Evolutionary conservation across 106 monocot species (phyloP), one percentile per base, ranked within the genome.

Genomic region (Dendrobium chrysotoxum): DNA sequence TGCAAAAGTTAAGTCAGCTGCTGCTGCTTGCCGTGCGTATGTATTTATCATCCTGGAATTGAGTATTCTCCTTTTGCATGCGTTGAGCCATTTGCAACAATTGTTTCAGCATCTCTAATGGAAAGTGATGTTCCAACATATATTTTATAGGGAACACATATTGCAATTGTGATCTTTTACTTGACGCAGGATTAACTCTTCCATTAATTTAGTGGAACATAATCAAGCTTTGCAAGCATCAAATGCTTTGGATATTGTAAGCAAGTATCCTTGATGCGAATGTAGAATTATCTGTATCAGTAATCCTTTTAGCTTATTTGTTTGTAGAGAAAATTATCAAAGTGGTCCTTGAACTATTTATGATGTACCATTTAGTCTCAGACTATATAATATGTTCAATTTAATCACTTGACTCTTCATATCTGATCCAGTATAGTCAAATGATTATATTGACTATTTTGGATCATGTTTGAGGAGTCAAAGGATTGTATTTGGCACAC

Each of bases 1-100:
- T 73, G 78, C 85, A 61, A 99, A 99, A 85, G 99, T 99, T 46
- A 87, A 91, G 68, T 99, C 99, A 75, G 99, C 99, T 41, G 91
- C 93, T 86, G 90, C 86, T 86, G 67, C 93, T 73, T 99, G 99
- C 58, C 95, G 77, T 79, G 89, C 91, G 95, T 99, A 95, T 80
- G 99, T 82, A 75, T 75, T 78, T 76, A 25, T 47, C 28, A 76
- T 76, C 21, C 41, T 47, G 23, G 16, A 47, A 47, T 12, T 26
- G 10, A 26, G 35, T 76, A 42, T 13, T 76, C 3, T 47, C 23
- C 7, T 18, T 4, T 76, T 12, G 25, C 38, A 76, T 20, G 46
- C 28, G 10, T 47, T 40, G 38, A 41, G 17, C 41, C 41, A 76
- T 45, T n/a, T 46, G 12, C 13, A 26, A 9, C 12, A 76, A 26